A percentile compares a stretch with the other conserved stretches of the same genome.
phyloP scores from a whole-genome alignment of 352 stramenopile species.

The Phytophthora hybrid region DNA sequence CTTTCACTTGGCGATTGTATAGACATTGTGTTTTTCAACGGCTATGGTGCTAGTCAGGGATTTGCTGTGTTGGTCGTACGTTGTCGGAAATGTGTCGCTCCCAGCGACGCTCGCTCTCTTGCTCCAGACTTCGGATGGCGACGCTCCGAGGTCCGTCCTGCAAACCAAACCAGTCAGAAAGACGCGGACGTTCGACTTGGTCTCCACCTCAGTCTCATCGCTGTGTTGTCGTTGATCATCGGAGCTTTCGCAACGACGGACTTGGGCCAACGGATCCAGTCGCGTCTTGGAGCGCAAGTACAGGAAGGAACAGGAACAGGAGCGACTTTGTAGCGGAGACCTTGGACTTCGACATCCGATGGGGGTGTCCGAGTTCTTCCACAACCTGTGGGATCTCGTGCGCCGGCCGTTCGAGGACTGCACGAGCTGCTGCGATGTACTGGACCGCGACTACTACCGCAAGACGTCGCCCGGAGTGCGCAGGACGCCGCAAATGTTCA shows the following conservation, averaged over 20 bases:
- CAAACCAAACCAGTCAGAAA: conserved; percentile 27
- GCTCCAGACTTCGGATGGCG: conserved; percentile 14
- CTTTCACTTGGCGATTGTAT: too few species aligned
- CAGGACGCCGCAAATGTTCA: conserved; percentile 40
- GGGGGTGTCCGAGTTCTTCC: conserved; percentile 31
- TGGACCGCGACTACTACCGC: conserved; percentile 46
- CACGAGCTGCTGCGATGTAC: conserved; percentile 43
- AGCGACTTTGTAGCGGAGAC: conserved; percentile 2
- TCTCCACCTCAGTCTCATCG: neutral
- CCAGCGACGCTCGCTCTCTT: conserved; percentile 6
- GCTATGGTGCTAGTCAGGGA: too few species aligned
- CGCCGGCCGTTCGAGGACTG: conserved; percentile 46
- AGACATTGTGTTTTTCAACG: too few species aligned
- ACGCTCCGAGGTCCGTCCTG: conserved; percentile 25
- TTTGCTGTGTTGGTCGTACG: too few species aligned
- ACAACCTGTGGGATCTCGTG: conserved; percentile 39
- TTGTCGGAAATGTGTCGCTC: conserved; percentile 16
- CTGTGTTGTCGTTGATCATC: neutral
- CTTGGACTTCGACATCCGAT: conserved; percentile 14
- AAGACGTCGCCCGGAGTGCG: conserved; percentile 47
- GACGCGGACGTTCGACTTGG: conserved; percentile 14
- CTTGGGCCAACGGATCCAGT: neutral
- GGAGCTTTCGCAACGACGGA: conserved; percentile 12
- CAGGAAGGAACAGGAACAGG: conserved; percentile 4
- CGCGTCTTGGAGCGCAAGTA: neutral